phyloP scores from a whole-genome alignment of 2,329 filamentous ascomycete species.

The Thermoascus crustaceus region DNA sequence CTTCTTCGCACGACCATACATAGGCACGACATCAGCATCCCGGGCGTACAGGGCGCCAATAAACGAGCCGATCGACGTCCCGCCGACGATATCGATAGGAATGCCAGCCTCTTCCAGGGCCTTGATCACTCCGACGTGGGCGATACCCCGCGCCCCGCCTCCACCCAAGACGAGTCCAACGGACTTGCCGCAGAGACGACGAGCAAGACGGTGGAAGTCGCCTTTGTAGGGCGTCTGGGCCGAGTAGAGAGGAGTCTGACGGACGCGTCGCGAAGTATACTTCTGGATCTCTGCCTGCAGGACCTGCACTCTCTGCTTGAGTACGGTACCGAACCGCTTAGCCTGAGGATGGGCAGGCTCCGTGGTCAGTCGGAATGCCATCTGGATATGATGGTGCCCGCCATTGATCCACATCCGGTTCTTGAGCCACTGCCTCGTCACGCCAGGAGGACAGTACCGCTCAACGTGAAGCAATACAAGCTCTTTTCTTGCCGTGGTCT shows the following conservation, averaged over 20 bases:
- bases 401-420: slow-evolving; percentile 98
- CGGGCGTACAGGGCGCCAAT: slow-evolving; percentile 92
- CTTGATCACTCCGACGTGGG: slow-evolving; percentile 87
- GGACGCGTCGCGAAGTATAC: slow-evolving; percentile 88
- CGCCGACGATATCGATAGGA: slow-evolving; percentile 88
- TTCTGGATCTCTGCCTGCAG: slow-evolving; percentile 96
- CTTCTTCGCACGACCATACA: slow-evolving; percentile 94
- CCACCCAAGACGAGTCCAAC: slow-evolving; percentile 91
- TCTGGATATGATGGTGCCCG: slow-evolving; percentile 94
- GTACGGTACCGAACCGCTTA: slow-evolving; percentile 70
- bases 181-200: slow-evolving; percentile 85
- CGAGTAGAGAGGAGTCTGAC: slow-evolving; percentile 80
- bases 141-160: slow-evolving; percentile 82
- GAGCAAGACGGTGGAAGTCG: slow-evolving; percentile 87
- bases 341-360: slow-evolving; percentile 68
- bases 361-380: slow-evolving; percentile 71
- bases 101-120: slow-evolving; percentile 94
- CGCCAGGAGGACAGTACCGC: slow-evolving; percentile 72
- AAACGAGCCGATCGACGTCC: slow-evolving; percentile 93
- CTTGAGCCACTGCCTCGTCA: slow-evolving; percentile 81
- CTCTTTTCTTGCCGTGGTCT: slow-evolving; percentile 90
- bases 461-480: slow-evolving; percentile 84
- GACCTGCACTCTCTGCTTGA: slow-evolving; percentile 90
- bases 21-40: slow-evolving; percentile 92
- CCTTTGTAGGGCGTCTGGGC: slow-evolving; percentile 90